phyloP scores from a whole-genome alignment of 1,284 basidiomycete genomes.

The Fistulina hepatica region DNA sequence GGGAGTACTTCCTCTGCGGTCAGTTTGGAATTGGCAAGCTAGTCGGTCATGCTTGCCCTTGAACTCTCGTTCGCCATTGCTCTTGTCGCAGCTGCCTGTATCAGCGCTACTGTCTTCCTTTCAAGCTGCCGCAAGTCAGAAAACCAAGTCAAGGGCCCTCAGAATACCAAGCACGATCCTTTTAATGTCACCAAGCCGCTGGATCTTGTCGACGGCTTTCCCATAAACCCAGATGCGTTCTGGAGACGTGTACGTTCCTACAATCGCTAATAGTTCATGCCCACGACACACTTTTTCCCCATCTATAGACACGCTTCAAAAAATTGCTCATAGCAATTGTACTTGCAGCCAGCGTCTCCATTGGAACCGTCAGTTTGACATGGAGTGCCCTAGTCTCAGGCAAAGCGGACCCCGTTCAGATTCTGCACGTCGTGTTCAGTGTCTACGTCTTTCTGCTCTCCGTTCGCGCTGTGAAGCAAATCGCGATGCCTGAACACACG shows the following conservation, averaged over 20 bases:
- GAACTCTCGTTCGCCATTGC: too few species aligned
- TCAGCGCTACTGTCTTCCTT: too few species aligned
- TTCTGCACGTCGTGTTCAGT: slow-evolving; percentile 46
- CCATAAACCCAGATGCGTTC: slow-evolving; percentile 60
- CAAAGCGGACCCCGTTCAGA: slow-evolving; percentile 29
- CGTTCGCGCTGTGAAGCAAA: slow-evolving; percentile 41
- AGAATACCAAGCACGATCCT: slow-evolving; percentile 36
- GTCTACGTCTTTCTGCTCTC: slow-evolving; percentile 50
- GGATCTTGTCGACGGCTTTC: slow-evolving; percentile 65
- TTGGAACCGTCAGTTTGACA: slow-evolving; percentile 44
- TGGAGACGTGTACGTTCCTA: slow-evolving; percentile 50
- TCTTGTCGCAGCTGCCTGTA: too few species aligned
- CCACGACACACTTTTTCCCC: slow-evolving; percentile 6
- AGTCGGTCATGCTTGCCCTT: too few species aligned
- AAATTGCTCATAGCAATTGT: slow-evolving; percentile 42
- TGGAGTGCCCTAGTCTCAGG: slow-evolving; percentile 34
- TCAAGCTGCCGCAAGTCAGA: too few species aligned
- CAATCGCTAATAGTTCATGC: neutral
- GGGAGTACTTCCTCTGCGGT: too few species aligned
- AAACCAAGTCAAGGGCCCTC: neutral
- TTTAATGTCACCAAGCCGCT: slow-evolving; percentile 68
- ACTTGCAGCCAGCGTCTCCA: slow-evolving; percentile 33
- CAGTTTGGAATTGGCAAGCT: too few species aligned
- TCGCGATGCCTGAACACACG: slow-evolving; percentile 41
- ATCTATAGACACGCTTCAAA: slow-evolving; percentile 38